Evolutionary conservation across 2,329 filamentous ascomycete genomes (phyloP).

Genomic region (Aureobasidium melanogenum): DNA sequence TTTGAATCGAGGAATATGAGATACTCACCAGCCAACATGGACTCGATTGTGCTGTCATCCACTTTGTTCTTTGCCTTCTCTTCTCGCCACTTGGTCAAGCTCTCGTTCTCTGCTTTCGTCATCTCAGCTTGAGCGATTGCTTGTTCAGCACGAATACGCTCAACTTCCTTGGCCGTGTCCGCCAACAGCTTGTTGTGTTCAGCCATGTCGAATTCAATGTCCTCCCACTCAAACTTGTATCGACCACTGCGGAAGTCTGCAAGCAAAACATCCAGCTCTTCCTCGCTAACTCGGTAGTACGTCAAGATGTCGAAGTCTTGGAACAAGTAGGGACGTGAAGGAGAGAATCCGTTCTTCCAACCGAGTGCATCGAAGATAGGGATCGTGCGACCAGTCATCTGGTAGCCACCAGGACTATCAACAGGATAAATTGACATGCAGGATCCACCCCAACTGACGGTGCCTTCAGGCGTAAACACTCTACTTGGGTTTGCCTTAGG

Average conservation of each 20-base stretch:
- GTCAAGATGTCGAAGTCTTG: slow-evolving; percentile 49
- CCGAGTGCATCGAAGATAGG: slow-evolving; percentile 47
- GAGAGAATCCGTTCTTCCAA: slow-evolving; percentile 41
- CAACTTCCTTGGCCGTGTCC: slow-evolving; percentile 40
- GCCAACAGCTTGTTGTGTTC: slow-evolving; percentile 43
- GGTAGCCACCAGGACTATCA: slow-evolving; percentile 49
- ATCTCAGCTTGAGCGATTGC: slow-evolving; percentile 40
- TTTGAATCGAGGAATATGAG: neutral
- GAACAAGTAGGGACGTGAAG: slow-evolving; percentile 45
- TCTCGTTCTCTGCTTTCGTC: slow-evolving; percentile 39
- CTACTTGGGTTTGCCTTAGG: slow-evolving; percentile 51
- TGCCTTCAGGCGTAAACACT: slow-evolving; percentile 49
- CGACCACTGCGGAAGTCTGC: slow-evolving; percentile 41
- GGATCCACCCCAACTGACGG: slow-evolving; percentile 46
- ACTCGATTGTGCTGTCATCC: slow-evolving; percentile 41
- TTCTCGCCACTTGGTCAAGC: slow-evolving; percentile 32
- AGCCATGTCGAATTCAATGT: slow-evolving; percentile 46
- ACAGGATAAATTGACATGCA: slow-evolving; percentile 49
- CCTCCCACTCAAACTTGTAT: slow-evolving; percentile 44
- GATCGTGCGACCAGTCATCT: slow-evolving; percentile 43
- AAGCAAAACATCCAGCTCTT: slow-evolving; percentile 42
- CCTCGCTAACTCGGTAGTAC: slow-evolving; percentile 45
- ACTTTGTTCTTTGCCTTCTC: slow-evolving; percentile 36
- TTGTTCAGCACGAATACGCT: slow-evolving; percentile 37
- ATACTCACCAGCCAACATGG: slow-evolving; percentile 36